Evolutionary conservation across 352 stramenopile genomes (phyloP).

Genomic region (Phytophthora citrophthora): DNA sequence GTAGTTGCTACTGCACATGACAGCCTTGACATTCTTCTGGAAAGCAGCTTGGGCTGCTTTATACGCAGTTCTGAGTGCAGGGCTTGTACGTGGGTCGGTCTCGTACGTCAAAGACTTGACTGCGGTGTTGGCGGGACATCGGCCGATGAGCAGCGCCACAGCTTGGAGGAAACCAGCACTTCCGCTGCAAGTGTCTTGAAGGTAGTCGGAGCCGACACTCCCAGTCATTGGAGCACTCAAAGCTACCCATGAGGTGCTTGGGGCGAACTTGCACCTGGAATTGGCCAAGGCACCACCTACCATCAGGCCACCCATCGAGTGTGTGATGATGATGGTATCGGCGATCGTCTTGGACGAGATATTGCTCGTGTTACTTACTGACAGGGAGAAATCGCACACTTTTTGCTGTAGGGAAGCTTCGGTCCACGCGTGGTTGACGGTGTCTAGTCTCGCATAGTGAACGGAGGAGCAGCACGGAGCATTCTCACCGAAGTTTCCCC

Average conservation of each 20-base stretch:
- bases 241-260: not conserved
- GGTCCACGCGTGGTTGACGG: not conserved
- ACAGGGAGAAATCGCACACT: not conserved
- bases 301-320: conserved; percentile 4
- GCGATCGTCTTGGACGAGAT: conserved; percentile 1
- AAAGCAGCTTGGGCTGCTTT: not conserved
- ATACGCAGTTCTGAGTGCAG: not conserved
- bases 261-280: not conserved
- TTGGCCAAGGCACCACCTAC: not conserved
- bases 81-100: conserved; percentile 15
- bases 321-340: not conserved
- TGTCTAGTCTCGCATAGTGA: conserved; percentile 1
- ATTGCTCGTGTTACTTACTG: conserved; percentile 2
- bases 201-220: not conserved
- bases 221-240: conserved; percentile 5
- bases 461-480: conserved; percentile 1
- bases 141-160: not conserved
- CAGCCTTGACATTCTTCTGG: conserved; percentile 16
- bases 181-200: conserved; percentile 12
- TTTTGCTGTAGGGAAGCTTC: conserved; percentile 5
- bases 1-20: conserved; percentile 39
- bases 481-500: not conserved
- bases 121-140: conserved; percentile 19
- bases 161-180: not conserved
- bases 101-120: conserved; percentile 37